These are phyloP conservation scores for Leishmania braziliensis DNA, from an alignment of 208 protist species.

Conservation along the genomic window DNA sequence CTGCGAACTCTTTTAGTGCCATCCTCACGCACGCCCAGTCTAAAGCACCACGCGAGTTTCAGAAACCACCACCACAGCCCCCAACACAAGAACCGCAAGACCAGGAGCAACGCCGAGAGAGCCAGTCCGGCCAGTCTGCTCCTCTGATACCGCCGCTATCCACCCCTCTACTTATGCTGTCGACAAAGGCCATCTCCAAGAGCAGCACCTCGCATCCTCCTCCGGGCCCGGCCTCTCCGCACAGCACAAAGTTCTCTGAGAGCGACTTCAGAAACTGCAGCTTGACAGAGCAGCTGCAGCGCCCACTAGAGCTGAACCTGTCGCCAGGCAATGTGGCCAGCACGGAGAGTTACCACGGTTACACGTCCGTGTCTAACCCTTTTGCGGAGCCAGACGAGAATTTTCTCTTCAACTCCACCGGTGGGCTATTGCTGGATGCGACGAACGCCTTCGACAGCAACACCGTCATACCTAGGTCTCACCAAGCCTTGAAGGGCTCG, in stretches of 20 bases:
- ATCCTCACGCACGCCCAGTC: neutral
- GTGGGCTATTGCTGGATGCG: neutral
- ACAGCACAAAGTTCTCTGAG: constrained; percentile 1
- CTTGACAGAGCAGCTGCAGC: neutral
- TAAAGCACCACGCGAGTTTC: neutral
- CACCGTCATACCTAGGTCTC: neutral
- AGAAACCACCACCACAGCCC: neutral
- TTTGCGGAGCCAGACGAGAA: constrained; percentile 13
- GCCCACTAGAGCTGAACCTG: neutral
- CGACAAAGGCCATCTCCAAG: neutral
- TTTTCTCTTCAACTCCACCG: neutral
- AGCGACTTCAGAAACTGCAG: neutral
- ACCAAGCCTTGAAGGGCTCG: neutral
- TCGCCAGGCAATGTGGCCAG: neutral
- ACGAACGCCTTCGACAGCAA: neutral
- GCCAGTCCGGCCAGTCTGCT: neutral
- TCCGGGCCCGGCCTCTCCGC: neutral
- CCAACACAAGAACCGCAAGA: constrained; percentile 12
- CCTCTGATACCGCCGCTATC: neutral
- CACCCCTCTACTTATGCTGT: neutral
- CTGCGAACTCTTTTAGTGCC: constrained; percentile 8
- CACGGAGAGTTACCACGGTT: neutral
- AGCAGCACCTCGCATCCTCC: neutral
- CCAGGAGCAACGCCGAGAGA: constrained; percentile 1
- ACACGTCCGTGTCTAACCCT: constrained; percentile 17